phyloP scores from a whole-genome alignment of 169 alveolate genomes.

The Pseudocohnilembus persalinus region DNA sequence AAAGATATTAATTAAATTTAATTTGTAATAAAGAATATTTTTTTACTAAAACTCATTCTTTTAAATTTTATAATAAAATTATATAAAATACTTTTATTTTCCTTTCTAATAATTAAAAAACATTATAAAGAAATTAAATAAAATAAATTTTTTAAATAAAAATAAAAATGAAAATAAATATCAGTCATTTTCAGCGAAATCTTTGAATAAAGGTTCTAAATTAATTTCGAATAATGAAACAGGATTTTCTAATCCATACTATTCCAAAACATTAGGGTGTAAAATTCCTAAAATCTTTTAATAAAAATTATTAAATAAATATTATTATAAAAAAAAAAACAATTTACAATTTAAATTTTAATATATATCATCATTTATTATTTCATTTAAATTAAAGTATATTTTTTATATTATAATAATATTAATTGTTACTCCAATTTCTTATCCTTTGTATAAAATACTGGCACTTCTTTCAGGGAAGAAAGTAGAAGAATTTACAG shows the following conservation, averaged over 20 bases:
- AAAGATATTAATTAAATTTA: no score
- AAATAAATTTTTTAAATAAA: no score
- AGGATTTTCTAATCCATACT: constrained; percentile 87
- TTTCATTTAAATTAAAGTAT: no score
- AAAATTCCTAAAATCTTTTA: constrained; percentile 87
- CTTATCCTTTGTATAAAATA: constrained; percentile 52
- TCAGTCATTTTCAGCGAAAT: constrained; percentile 27
- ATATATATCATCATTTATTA: no score
- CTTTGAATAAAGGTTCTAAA: constrained; percentile 59
- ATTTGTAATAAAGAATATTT: no score
- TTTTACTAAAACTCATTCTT: no score
- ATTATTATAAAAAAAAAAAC: background rate
- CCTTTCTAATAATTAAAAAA: background rate
- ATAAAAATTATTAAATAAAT: background rate
- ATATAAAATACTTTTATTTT: background rate
- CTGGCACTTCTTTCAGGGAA: constrained; percentile 84
- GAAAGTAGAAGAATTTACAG: constrained; percentile 68
- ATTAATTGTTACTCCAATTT: constrained; percentile 70
- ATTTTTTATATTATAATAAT: background rate
- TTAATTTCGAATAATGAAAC: constrained; percentile 86
- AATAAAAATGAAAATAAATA: no score
- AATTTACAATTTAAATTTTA: no score
- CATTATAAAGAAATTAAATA: no score
- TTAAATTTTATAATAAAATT: no score
- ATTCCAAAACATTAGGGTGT: constrained; percentile 93